A percentile compares a stretch with the other conserved stretches of the same genome.
phyloP scores from a whole-genome alignment of 306 rosid genomes.

The Gastrolobium bilobum region DNA sequence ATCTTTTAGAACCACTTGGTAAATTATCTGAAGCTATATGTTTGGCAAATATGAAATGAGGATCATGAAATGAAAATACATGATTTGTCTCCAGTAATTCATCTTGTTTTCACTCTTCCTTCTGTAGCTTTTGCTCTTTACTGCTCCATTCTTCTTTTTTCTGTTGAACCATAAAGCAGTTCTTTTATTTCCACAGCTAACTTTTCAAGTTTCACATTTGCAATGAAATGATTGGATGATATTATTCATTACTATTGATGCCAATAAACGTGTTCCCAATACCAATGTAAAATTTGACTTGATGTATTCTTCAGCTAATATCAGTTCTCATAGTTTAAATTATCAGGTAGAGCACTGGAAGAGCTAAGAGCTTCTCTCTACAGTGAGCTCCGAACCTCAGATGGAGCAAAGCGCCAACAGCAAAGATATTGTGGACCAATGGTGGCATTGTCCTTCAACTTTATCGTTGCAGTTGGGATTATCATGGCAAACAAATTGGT shows the following conservation, averaged over 20 bases:
- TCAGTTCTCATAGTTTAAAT: conserved; percentile 32
- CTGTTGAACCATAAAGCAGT: neutral
- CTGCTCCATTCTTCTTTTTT: neutral
- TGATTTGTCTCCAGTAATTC: neutral
- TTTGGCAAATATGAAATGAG: neutral
- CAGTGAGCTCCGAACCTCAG: conserved; percentile 89
- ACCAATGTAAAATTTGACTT: conserved; percentile 11
- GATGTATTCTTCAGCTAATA: conserved; percentile 22
- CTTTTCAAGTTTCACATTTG: neutral
- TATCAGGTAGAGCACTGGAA: conserved; percentile 84
- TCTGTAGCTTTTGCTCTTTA: neutral
- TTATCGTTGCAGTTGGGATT: conserved; percentile 77
- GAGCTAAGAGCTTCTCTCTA: conserved; percentile 81
- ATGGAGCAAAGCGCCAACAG: conserved; percentile 94
- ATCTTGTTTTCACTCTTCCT: neutral
- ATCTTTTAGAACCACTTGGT: neutral
- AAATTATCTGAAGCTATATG: neutral
- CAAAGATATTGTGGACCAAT: conserved; percentile 85
- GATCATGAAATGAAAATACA: neutral
- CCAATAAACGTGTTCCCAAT: conserved; percentile 9
- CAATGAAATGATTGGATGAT: neutral
- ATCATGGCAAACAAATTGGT: conserved; percentile 89
- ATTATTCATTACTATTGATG: neutral
- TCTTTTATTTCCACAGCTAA: neutral
- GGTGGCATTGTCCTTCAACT: conserved; percentile 85